Base-by-base conservation (phyloP, 2,329 filamentous ascomycete species). In the Aspergillus hiratsukae region DNA sequence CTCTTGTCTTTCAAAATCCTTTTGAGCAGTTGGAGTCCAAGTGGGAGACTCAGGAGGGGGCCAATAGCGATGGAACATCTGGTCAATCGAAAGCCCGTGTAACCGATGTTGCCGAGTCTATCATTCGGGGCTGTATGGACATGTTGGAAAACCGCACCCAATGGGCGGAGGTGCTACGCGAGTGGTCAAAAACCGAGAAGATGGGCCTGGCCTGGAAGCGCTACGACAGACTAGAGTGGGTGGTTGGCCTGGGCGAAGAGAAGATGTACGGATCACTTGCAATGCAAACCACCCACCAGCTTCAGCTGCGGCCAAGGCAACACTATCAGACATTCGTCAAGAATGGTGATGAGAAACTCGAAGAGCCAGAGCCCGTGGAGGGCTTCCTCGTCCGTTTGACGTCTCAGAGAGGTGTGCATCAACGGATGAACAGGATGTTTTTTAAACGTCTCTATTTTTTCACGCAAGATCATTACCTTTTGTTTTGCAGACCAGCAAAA, bases 241-340 rank as follows among this genome's bases (percentile, higher is more conserved):
- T 88, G 4, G 80, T 86, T 68, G 86, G 86, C 17, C 76, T 77
- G 10, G 85, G 87, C 53, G 86, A 88, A 66, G 80, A 84, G 61
- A 83, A 82, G 58, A 88, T 88, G 85, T 87, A 87, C 60, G 86
- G 86, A 37, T 82, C 84, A 0, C 83, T 88, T 60, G 86, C 83
- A 31, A 87, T 88, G 85, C 77, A 83, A 60, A 81, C 79, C 51
- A 84, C 85, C 2, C 85, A 88, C 65, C 85, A 88, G 51, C 78
- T 88, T 17, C 85, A 88, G 67, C 69, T 88, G 41, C 79, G 85
- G 3, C 84, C 85, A 0, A 87, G 87, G 66, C 75, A 81, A 53
- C 86, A 88, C 66, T 88, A 87, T 63, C 80, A 84, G 2, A 83
- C 83, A 1, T 76, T 69, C 17, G 74, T 77, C 4, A 73, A 75